Evolutionary conservation across 371 early-diverging fungal genomes (phyloP).

Genomic region (Sporodiniella umbellata): DNA sequence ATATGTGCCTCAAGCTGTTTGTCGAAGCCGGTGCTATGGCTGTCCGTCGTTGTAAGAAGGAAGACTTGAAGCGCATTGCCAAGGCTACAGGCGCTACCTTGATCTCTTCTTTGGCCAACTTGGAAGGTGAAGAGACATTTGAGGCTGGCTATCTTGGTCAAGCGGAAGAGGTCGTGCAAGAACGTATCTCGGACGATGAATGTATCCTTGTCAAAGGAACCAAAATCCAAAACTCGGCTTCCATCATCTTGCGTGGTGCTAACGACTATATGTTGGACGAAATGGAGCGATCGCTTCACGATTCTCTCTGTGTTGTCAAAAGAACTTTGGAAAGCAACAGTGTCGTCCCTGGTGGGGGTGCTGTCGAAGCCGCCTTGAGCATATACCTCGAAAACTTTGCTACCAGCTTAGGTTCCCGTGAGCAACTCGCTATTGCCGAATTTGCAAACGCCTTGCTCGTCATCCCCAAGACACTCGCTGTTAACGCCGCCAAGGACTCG

Average conservation of each 20-base stretch:
- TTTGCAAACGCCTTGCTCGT: slow-evolving; percentile 96
- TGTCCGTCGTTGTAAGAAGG: slow-evolving; percentile 96
- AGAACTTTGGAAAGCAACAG: slow-evolving; percentile 96
- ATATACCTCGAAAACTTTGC: slow-evolving; percentile 99
- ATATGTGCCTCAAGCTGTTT: slow-evolving; percentile 96
- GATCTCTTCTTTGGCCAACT: slow-evolving; percentile 95
- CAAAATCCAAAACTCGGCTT: slow-evolving; percentile 85
- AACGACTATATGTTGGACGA: slow-evolving; percentile 99
- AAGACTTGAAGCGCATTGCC: slow-evolving; percentile 97
- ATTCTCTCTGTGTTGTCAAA: slow-evolving; percentile 97
- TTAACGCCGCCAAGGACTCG: slow-evolving; percentile 99
- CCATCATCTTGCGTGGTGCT: slow-evolving; percentile 98
- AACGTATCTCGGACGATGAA: slow-evolving; percentile 97
- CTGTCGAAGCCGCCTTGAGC: slow-evolving; percentile 97
- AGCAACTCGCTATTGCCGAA: slow-evolving; percentile 98
- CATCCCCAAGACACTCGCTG: slow-evolving; percentile 98
- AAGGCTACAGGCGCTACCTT: slow-evolving; percentile 97
- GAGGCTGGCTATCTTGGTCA: slow-evolving; percentile 89
- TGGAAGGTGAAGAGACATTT: slow-evolving; percentile 97
- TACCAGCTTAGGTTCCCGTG: slow-evolving; percentile 77
- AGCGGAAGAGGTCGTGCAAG: slow-evolving; percentile 96
- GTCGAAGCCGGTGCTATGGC: slow-evolving; percentile 93
- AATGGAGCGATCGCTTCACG: slow-evolving; percentile 99
- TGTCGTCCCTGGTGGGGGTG: slow-evolving; percentile 99
- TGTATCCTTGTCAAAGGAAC: slow-evolving; percentile 97